These are phyloP conservation scores for Carex scoparia DNA, from an alignment of 176 grass and related monocot genomes.

Conservation along the genomic window DNA sequence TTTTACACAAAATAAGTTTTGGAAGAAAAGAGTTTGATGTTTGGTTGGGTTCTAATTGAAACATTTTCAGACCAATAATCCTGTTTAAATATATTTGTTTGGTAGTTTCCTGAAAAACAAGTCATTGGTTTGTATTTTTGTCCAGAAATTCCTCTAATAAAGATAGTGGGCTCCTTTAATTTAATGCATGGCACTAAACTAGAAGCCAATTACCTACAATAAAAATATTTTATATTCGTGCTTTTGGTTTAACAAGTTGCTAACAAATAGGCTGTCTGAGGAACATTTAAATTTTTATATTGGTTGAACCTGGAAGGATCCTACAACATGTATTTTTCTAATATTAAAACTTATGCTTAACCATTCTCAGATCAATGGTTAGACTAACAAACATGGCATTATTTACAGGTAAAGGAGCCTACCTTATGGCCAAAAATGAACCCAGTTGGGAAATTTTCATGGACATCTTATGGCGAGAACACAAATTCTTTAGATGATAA, in stretches of 20 bases:
- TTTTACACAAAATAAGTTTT: not conserved
- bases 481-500: conserved; percentile 48
- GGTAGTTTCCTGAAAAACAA: not conserved
- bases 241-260: not conserved
- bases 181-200: not conserved
- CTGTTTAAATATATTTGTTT: not conserved
- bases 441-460: conserved; percentile 40
- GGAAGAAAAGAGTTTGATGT: not conserved
- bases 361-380: not conserved
- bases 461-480: conserved; percentile 73
- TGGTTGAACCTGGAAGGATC: not conserved
- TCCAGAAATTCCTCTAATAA: not conserved
- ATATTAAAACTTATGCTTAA: conserved; percentile 1
- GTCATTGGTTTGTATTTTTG: not conserved
- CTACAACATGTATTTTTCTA: conserved; percentile 5
- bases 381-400: conserved; percentile 13
- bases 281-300: not conserved
- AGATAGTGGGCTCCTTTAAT: not conserved
- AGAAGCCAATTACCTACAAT: not conserved
- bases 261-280: not conserved
- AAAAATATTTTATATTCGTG: not conserved
- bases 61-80: not conserved
- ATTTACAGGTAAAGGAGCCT: conserved; percentile 56
- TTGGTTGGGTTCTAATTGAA: not conserved
- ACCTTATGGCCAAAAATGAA: conserved; percentile 58